Percentiles rank a stretch among this genome's conserved stretches.
Evolutionary conservation across 192 early-diverging fungal genomes (phyloP).

Genomic region (Thoreauomyces humboldtii): DNA sequence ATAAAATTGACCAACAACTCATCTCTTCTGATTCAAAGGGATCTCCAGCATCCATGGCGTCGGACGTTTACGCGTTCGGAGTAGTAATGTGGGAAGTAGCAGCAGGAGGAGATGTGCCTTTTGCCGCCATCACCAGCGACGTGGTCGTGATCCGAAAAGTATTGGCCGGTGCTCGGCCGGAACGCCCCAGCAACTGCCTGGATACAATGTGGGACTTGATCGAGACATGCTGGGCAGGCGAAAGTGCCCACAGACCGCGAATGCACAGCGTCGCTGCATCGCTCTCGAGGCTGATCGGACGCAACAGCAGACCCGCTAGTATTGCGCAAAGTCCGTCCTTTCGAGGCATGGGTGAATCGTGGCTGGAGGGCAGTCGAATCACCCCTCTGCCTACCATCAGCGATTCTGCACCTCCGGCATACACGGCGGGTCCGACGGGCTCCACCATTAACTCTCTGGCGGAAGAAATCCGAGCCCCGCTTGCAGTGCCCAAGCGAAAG

Average conservation of each 20-base stretch:
- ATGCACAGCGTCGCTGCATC: neutral
- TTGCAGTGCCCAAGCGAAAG: too few relatives aligned
- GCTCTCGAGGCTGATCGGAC: constrained; percentile 1
- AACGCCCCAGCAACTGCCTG: neutral
- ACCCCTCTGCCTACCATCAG: too few relatives aligned
- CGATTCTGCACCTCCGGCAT: too few relatives aligned
- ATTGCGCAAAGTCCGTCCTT: too few relatives aligned
- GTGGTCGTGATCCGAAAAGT: constrained; percentile 2
- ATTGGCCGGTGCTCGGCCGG: neutral
- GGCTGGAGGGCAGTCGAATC: too few relatives aligned
- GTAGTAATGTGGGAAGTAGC: constrained; percentile 12
- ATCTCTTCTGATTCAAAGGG: too few relatives aligned
- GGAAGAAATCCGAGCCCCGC: too few relatives aligned
- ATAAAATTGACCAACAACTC: too few relatives aligned
- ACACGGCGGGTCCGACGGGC: too few relatives aligned
- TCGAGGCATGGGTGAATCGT: too few relatives aligned
- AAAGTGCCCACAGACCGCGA: neutral
- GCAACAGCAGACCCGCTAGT: neutral
- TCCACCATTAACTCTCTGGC: too few relatives aligned
- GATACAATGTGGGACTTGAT: constrained; percentile 8
- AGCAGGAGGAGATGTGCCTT: constrained; percentile 4
- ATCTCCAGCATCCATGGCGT: neutral
- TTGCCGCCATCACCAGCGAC: neutral
- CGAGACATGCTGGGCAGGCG: neutral
- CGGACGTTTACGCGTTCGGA: constrained; percentile 9